These are phyloP conservation scores for Cyclotella baltica DNA, from an alignment of 108 stramenopile genomes.

Conservation along the genomic window DNA sequence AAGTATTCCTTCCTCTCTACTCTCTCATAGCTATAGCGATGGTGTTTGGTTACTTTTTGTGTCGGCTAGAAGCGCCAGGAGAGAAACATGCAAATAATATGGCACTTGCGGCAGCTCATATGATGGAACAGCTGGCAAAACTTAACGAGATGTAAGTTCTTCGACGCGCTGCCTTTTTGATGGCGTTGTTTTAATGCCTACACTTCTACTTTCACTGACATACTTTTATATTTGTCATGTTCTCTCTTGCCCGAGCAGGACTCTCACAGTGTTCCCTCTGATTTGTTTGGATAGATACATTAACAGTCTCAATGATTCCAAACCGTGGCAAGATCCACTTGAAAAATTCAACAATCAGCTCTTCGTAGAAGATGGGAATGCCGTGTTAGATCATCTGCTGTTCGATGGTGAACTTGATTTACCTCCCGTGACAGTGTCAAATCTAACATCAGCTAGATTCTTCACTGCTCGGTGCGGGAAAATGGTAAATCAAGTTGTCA, in stretches of 20 bases:
- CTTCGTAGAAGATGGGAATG: background rate
- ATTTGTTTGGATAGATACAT: constrained; percentile 8
- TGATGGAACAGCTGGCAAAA: background rate
- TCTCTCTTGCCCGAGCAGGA: background rate
- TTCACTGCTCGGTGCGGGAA: background rate
- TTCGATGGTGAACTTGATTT: background rate
- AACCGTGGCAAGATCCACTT: background rate
- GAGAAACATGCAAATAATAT: constrained; percentile 43
- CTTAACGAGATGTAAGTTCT: background rate
- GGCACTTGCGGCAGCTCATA: constrained; percentile 1
- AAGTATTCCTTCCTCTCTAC: constrained; percentile 45
- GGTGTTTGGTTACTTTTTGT: constrained; percentile 38
- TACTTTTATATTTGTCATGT: background rate
- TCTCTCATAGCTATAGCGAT: constrained; percentile 27
- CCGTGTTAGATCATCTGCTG: background rate
- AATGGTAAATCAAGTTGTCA: background rate
- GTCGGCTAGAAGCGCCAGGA: constrained; percentile 24
- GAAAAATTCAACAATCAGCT: background rate
- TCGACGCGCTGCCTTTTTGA: background rate
- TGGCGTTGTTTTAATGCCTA: background rate
- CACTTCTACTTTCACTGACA: background rate
- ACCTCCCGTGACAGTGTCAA: background rate
- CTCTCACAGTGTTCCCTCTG: constrained; percentile 5
- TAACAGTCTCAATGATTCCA: background rate
- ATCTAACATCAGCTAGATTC: constrained; percentile 1